Percentiles rank a stretch among this genome's conserved stretches.
These are phyloP conservation scores for Plantago lanceolata DNA, from an alignment of 305 asterid genomes.

Conservation along the genomic window DNA sequence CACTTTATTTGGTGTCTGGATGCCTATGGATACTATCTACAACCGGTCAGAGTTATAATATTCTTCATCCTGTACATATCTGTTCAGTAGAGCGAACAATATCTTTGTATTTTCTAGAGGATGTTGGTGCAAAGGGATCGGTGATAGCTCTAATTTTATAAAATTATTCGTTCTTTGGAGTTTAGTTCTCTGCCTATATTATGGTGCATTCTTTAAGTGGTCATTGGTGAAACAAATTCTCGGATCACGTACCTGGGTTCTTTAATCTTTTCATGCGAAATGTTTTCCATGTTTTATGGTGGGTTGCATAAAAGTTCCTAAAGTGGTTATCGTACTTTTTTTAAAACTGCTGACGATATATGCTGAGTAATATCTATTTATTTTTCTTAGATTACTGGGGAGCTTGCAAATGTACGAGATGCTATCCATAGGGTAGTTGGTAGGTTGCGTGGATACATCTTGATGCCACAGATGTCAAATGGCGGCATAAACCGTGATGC, in stretches of 20 bases:
- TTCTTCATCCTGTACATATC: too few species aligned
- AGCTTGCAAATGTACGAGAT: constrained; percentile 48
- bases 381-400: constrained; percentile 64
- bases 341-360: background rate
- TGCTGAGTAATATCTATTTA: constrained; percentile 11
- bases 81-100: too few species aligned
- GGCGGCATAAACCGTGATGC: constrained; percentile 33
- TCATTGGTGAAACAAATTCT: background rate
- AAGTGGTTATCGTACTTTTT: constrained; percentile 1
- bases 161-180: background rate
- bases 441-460: constrained; percentile 50
- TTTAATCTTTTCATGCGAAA: too few species aligned
- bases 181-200: constrained; percentile 2
- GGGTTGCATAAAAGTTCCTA: background rate
- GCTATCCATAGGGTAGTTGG: constrained; percentile 59
- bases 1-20: too few species aligned
- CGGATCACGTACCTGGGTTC: background rate
- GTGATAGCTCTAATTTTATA: background rate
- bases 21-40: too few species aligned
- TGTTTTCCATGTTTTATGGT: too few species aligned
- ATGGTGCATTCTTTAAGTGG: background rate
- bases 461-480: constrained; percentile 32
- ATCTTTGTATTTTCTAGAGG: too few species aligned
- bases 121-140: background rate
- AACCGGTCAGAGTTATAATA: too few species aligned